phyloP scores from a whole-genome alignment of 2,329 filamentous ascomycete genomes.

The Lachnum nothofagi region DNA sequence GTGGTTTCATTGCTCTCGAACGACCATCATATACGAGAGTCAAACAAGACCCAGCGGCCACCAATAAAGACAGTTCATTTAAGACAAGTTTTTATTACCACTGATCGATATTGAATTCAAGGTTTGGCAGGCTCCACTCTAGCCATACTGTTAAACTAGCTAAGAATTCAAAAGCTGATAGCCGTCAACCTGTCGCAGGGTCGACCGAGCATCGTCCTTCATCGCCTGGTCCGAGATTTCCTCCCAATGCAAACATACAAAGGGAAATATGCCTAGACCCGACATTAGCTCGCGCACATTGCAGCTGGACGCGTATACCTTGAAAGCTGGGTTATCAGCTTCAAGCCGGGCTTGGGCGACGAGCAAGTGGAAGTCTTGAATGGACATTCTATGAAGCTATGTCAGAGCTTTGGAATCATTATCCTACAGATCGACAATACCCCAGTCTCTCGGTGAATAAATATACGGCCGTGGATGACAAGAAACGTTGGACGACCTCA shows the following conservation, averaged over 20 bases:
- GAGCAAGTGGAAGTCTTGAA: slow-evolving; percentile 53
- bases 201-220: too few relatives aligned
- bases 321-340: slow-evolving; percentile 49
- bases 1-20: too few relatives aligned
- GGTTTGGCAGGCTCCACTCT: too few relatives aligned
- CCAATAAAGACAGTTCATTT: too few relatives aligned
- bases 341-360: slow-evolving; percentile 52
- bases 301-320: slow-evolving; percentile 38
- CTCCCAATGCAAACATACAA: slow-evolving; percentile 60
- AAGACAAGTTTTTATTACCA: too few relatives aligned
- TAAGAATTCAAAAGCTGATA: too few relatives aligned
- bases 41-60: too few relatives aligned
- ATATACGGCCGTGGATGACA: slow-evolving; percentile 52
- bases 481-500: slow-evolving; percentile 49
- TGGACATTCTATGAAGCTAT: slow-evolving; percentile 44
- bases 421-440: slow-evolving; percentile 4
- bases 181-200: too few relatives aligned
- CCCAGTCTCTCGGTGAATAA: slow-evolving; percentile 42
- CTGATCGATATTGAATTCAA: too few relatives aligned
- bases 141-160: too few relatives aligned
- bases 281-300: slow-evolving; percentile 4
- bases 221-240: slow-evolving; percentile 42
- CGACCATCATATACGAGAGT: too few relatives aligned
- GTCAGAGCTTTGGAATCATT: slow-evolving; percentile 14
- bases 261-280: slow-evolving; percentile 51